Base-by-base conservation (phyloP, 768 basidiomycete species). In the Mycena rosella region DNA sequence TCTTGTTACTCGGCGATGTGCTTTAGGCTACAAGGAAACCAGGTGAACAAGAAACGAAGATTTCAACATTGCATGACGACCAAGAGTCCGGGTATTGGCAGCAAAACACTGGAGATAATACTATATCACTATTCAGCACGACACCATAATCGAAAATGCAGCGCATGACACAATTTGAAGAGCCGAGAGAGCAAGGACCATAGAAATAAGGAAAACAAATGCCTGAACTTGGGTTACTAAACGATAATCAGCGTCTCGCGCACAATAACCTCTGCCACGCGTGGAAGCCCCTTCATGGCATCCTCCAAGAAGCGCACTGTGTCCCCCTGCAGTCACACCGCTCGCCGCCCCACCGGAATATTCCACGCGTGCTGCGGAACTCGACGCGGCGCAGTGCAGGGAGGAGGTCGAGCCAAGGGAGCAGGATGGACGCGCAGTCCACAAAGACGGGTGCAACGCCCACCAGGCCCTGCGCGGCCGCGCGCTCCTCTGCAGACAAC, bases 201-300 rank as follows among this genome's bases (percentile, higher is more conserved):
- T n/a, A n/a, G n/a, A n/a, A n/a, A n/a, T n/a, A n/a, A n/a, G n/a
- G n/a, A n/a, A n/a, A n/a, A n/a, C n/a, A n/a, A n/a, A n/a, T n/a
- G n/a, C n/a, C n/a, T n/a, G n/a, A n/a, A n/a, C n/a, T n/a, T n/a
- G n/a, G n/a, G n/a, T n/a, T n/a, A n/a, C n/a, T n/a, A n/a, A n/a
- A n/a, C n/a, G n/a, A n/a, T n/a, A n/a, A n/a, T n/a, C n/a, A n/a
- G 38, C 38, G 38, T 27, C 40, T 58, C 56, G 42, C 42, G 42
- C 51, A 30, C 49, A 13, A 53, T 5, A 11, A 44, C 60, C 29
- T 32, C 60, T 17, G 32, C 36, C 34, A 62, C 51, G 15, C 40
- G 49, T 20, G 59, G 47, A 1, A 60, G 32, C 0, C 20, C 24
- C 32, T 13, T 24, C 48, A 49, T 54, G 32, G 51, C 60, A 5